Percentiles rank a stretch among this genome's conserved stretches.
phyloP scores from a whole-genome alignment of 345 rosid genomes.

The Odontarrhena argentea region DNA sequence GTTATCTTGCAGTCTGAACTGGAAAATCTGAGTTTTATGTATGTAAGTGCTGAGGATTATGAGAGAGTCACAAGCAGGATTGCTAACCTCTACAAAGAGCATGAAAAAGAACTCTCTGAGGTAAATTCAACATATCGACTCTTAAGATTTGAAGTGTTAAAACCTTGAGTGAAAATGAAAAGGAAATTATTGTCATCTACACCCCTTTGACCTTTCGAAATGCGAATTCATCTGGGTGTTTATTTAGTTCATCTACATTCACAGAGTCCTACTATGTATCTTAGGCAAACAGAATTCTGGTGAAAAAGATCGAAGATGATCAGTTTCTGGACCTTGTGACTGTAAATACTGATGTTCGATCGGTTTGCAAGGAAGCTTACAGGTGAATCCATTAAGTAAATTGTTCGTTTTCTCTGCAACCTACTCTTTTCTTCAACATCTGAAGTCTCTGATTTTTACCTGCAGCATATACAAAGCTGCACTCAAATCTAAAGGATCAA shows the following conservation, averaged over 20 bases:
- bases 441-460: conserved; percentile 34
- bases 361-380: conserved; percentile 89
- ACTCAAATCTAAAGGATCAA: conserved; percentile 81
- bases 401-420: conserved; percentile 27
- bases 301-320: conserved; percentile 92
- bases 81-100: conserved; percentile 80
- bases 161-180: conserved; percentile 4
- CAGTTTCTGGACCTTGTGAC: conserved; percentile 91
- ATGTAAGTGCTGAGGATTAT: conserved; percentile 89
- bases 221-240: conserved; percentile 33
- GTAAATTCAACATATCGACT: conserved; percentile 40
- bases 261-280: conserved; percentile 34
- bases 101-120: conserved; percentile 87
- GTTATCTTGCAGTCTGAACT: conserved; percentile 81
- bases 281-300: conserved; percentile 87
- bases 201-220: conserved; percentile 7
- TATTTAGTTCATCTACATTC: conserved; percentile 42
- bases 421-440: conserved; percentile 24
- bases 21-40: conserved; percentile 94
- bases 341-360: conserved; percentile 74
- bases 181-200: conserved; percentile 5
- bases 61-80: conserved; percentile 78
- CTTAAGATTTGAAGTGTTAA: conserved; percentile 10
- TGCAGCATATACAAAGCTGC: conserved; percentile 83
- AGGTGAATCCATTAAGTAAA: conserved; percentile 53